phyloP scores from a whole-genome alignment of 225 moss, liverwort and hornwort species.

The Rhytidiadelphus loreus region DNA sequence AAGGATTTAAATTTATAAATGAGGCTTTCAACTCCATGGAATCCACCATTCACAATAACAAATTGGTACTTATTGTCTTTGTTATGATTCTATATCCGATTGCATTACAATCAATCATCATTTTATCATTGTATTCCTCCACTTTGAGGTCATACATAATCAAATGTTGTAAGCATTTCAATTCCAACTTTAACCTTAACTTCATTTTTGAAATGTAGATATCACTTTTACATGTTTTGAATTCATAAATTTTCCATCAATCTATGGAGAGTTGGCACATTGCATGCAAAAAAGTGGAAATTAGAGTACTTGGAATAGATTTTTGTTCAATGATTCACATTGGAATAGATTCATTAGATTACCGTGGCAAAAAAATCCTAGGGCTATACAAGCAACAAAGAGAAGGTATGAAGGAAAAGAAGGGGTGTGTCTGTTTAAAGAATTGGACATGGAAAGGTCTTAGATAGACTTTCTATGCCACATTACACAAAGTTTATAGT shows the following conservation, averaged over 20 bases:
- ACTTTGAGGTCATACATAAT: too few relatives aligned
- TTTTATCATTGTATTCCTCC: background rate
- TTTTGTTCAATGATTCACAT: background rate
- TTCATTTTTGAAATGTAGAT: background rate
- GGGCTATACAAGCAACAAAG: background rate
- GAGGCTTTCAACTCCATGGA: background rate
- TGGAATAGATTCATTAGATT: background rate
- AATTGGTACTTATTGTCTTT: background rate
- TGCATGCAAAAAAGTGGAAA: background rate
- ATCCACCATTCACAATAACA: background rate
- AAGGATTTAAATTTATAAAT: background rate
- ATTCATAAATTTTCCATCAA: background rate
- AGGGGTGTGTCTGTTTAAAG: background rate
- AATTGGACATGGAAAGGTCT: background rate
- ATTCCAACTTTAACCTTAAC: background rate
- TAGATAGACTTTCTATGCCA: background rate
- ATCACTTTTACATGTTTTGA: rapidly evolving
- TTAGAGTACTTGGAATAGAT: background rate
- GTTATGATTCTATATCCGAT: background rate
- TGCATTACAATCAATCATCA: background rate
- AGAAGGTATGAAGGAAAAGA: background rate
- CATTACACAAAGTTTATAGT: background rate
- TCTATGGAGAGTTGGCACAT: background rate
- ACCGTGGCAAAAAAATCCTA: too few relatives aligned
- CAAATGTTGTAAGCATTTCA: background rate